Evolutionary conservation across 192 early-diverging fungal species (phyloP), one percentile per base, ranked within the genome.

Genomic region (Coemansia sp.): DNA sequence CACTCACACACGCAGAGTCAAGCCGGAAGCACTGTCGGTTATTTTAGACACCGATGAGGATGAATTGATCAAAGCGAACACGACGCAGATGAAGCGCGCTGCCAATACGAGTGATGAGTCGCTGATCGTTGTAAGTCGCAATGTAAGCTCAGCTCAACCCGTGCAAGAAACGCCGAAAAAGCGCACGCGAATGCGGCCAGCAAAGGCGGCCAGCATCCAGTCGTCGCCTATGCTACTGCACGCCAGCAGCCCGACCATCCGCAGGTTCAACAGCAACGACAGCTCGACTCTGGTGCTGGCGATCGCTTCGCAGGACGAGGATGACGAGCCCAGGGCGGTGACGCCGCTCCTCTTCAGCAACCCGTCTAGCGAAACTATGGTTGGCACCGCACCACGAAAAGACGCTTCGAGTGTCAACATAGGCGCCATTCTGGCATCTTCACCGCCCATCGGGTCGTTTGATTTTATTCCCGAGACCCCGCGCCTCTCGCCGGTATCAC

Each of bases 161-260:
- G n/a, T n/a, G n/a, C 43, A 5, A 11, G 1, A 6, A 8, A 44
- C 43, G 19, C 43, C 43, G 18, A n/a, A 14, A 30, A 48, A 46
- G 23, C 48, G 44, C 43, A 43, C 25, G 24, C 45, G 45, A 10
- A 44, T n/a, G 3, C 46, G 10, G 16, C 31, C 19, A 28, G 21
- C 9, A 21, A 47, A 32, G 22, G 22, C 18, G 11, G 21, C 7
- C 22, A n/a, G 16, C n/a, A 5, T 52, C n/a, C 18, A 18, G 46
- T 78, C 75, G 2, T 78, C 75, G 10, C 75, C 69, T 25, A 45
- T 60, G 4, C 27, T 78, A 23, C 59, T 78, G 35, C 64, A 57
- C 21, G 48, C 61, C 27, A 67, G 53, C 50, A 78, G 75, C 55
- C 75, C 75, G 10, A 78, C 75, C 33, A 58, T 78, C 29, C 47